Evolutionary conservation across 225 moss, liverwort and hornwort genomes (phyloP).

Genomic region (Marchantia polymorpha): DNA sequence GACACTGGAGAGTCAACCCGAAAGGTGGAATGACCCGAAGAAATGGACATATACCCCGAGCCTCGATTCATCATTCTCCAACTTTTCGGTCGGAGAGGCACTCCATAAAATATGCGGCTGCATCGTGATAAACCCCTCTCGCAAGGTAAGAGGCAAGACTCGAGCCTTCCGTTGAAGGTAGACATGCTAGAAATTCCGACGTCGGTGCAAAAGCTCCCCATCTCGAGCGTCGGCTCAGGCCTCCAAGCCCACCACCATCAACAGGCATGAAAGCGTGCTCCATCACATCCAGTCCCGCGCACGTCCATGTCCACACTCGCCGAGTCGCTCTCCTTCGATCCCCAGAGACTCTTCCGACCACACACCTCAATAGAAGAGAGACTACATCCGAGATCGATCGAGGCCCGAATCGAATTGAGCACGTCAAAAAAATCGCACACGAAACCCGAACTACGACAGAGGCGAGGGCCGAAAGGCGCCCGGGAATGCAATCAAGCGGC

Average conservation of each 20-base stretch:
- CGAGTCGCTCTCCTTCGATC: too few relatives aligned
- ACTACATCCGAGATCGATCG: too few relatives aligned
- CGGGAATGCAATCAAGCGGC: too few relatives aligned
- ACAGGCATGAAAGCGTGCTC: background rate
- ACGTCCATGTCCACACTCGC: too few relatives aligned
- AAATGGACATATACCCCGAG: background rate
- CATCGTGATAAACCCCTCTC: background rate
- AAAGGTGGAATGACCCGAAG: background rate
- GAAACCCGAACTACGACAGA: too few relatives aligned
- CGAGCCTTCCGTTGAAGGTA: too few relatives aligned
- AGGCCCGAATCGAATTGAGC: too few relatives aligned
- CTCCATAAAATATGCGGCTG: background rate
- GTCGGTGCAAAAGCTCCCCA: slow-evolving; percentile 2
- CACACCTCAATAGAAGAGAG: too few relatives aligned
- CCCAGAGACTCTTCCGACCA: too few relatives aligned
- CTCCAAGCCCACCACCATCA: background rate
- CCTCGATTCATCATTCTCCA: slow-evolving; percentile 2
- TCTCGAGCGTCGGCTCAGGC: background rate
- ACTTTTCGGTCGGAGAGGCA: background rate
- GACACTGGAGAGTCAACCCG: background rate
- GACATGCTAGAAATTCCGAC: background rate
- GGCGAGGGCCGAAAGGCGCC: too few relatives aligned
- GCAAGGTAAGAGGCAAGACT: background rate
- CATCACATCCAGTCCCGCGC: background rate
- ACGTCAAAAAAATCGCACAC: too few relatives aligned